Evolutionary conservation across 2,329 filamentous ascomycete genomes (phyloP).

Genomic region (Colletotrichum sp.): DNA sequence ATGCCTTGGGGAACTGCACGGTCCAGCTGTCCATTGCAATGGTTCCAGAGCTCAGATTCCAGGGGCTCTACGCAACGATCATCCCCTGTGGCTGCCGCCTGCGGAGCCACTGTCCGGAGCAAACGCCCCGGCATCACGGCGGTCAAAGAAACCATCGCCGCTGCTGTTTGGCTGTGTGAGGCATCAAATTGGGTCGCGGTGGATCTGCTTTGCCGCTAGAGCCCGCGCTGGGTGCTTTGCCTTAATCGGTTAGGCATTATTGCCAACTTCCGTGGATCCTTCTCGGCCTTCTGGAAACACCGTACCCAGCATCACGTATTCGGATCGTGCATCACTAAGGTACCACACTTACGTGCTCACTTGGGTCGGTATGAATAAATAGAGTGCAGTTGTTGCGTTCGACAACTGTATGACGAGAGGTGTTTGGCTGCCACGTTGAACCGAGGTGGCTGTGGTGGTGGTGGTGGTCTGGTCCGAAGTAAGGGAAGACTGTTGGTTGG

Average conservation of each 20-base stretch:
- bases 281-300: background rate
- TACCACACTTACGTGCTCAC: background rate
- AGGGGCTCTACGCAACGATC: background rate
- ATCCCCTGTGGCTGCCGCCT: background rate
- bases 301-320: background rate
- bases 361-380: background rate
- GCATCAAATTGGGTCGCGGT: background rate
- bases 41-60: conserved; percentile 1
- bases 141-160: background rate
- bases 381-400: background rate
- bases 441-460: background rate
- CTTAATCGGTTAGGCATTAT: background rate
- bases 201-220: background rate
- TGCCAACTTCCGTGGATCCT: background rate
- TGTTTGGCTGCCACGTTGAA: background rate
- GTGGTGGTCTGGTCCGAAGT: background rate
- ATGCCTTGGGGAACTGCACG: background rate
- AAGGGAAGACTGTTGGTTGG: background rate
- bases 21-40: background rate
- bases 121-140: conserved; percentile 4
- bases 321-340: background rate
- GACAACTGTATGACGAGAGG: background rate
- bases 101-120: conserved; percentile 5
- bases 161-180: background rate
- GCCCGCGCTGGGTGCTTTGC: background rate